phyloP scores from a whole-genome alignment of 1,139 yeast species.

The Hyphopichia khmerensis region DNA sequence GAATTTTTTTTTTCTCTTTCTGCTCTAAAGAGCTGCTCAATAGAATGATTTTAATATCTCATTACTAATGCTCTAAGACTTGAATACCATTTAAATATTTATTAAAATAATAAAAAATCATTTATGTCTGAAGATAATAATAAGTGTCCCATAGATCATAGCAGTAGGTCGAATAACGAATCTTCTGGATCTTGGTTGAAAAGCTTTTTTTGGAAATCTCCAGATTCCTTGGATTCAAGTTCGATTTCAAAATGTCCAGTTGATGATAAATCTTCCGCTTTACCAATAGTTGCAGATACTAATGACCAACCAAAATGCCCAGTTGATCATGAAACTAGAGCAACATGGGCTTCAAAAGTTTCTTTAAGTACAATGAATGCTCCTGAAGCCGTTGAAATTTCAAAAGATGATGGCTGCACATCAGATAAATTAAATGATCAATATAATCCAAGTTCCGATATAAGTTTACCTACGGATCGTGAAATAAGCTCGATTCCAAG shows the following conservation, averaged over 20 bases:
- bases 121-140: conserved; percentile 10
- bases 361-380: conserved; percentile 26
- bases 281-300: background rate
- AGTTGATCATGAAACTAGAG: conserved; percentile 62
- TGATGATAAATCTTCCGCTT: conserved; percentile 2
- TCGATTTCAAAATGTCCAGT: background rate
- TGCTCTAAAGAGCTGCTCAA: no score
- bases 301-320: conserved; percentile 54
- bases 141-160: conserved; percentile 28
- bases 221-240: background rate
- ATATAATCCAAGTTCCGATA: conserved; percentile 26
- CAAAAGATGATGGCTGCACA: conserved; percentile 36
- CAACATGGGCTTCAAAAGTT: conserved; percentile 52
- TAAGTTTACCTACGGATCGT: conserved; percentile 60
- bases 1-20: background rate
- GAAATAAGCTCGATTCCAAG: conserved; percentile 85
- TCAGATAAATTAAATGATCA: conserved; percentile 34
- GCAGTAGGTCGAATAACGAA: conserved; percentile 1
- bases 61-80: background rate
- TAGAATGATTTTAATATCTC: no score
- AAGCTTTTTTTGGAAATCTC: background rate
- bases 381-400: conserved; percentile 37
- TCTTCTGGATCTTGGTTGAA: conserved; percentile 16
- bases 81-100: no score
- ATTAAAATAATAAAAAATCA: no score